Evolutionary conservation across 1,284 basidiomycete genomes (phyloP).

Genomic region (Melampsora larici-populina): DNA sequence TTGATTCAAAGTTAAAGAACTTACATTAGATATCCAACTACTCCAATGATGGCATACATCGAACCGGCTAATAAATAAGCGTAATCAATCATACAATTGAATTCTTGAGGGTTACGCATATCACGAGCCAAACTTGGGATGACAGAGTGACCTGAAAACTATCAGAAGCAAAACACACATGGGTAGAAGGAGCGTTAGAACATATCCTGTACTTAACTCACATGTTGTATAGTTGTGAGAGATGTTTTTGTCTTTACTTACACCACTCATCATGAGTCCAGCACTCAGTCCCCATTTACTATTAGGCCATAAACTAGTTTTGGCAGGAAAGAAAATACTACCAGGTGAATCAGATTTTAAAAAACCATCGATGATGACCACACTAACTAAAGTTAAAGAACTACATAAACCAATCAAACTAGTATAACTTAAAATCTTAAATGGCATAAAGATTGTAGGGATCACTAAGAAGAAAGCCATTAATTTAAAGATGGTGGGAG

Average conservation of each 20-base stretch:
- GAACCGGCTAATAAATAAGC: conserved; percentile 33
- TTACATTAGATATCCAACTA: conserved; percentile 32
- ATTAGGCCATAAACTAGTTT: conserved; percentile 35
- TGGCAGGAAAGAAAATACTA: conserved; percentile 32
- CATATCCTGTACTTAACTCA: no score
- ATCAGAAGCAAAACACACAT: background rate
- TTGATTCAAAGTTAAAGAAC: background rate
- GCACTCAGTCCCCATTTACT: conserved; percentile 33
- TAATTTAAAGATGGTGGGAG: conserved; percentile 26
- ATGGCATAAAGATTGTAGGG: conserved; percentile 36
- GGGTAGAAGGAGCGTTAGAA: no score
- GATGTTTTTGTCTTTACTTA: no score
- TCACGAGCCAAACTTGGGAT: conserved; percentile 38
- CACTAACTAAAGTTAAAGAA: conserved; percentile 25
- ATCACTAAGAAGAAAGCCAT: conserved; percentile 24
- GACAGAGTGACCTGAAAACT: conserved; percentile 41
- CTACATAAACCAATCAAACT: conserved; percentile 32
- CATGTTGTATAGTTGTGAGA: no score
- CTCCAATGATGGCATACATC: conserved; percentile 29
- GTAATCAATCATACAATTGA: conserved; percentile 35
- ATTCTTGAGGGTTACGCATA: conserved; percentile 38
- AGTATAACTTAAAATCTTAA: conserved; percentile 30
- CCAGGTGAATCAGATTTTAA: conserved; percentile 32
- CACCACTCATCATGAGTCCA: conserved; percentile 40
- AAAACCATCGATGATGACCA: conserved; percentile 25